Percentiles rank a stretch among this genome's conserved stretches.
Evolutionary conservation across 805 yeast species (phyloP).

Genomic region (Saccharomycopsis synnaedendra): DNA sequence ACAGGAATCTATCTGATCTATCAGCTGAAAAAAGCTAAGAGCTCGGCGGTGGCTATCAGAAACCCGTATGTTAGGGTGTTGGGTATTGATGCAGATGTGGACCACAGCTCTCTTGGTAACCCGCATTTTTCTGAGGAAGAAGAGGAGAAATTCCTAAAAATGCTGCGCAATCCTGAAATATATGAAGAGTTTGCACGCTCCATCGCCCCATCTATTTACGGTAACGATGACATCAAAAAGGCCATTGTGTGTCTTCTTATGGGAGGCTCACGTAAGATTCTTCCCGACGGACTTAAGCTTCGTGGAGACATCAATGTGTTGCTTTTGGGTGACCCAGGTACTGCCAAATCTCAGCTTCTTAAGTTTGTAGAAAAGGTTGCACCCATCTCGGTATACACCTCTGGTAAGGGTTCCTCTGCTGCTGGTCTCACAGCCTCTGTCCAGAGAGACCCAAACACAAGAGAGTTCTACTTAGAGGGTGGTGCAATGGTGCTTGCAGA

Average conservation of each 20-base stretch:
- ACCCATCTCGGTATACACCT: constrained; percentile 91
- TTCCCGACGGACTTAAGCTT: constrained; percentile 93
- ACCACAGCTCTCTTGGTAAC: constrained; percentile 50
- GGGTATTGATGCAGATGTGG: constrained; percentile 80
- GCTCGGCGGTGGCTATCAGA: constrained; percentile 71
- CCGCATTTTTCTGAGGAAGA: constrained; percentile 79
- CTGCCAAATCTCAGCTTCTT: constrained; percentile 92
- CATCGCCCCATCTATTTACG: constrained; percentile 95
- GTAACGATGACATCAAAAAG: constrained; percentile 84
- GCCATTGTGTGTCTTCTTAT: constrained; percentile 84
- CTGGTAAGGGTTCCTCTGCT: constrained; percentile 99
- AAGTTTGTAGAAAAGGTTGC: constrained; percentile 93
- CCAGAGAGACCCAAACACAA: constrained; percentile 76
- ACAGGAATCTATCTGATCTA: constrained; percentile 89
- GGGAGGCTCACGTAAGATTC: constrained; percentile 87
- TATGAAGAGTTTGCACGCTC: constrained; percentile 79
- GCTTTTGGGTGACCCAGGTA: constrained; percentile 95
- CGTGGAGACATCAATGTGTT: constrained; percentile 96
- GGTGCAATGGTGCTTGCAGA: constrained; percentile 99
- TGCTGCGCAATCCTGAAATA: constrained; percentile 75
- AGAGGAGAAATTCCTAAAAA: constrained; percentile 76
- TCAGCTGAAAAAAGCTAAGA: constrained; percentile 52
- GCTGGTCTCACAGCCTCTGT: constrained; percentile 99
- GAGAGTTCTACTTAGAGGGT: constrained; percentile 94
- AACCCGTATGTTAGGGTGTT: constrained; percentile 82